These are phyloP conservation scores for Ettlia oleoabundans DNA, from an alignment of 139 green algal genomes.

Conservation along the genomic window DNA sequence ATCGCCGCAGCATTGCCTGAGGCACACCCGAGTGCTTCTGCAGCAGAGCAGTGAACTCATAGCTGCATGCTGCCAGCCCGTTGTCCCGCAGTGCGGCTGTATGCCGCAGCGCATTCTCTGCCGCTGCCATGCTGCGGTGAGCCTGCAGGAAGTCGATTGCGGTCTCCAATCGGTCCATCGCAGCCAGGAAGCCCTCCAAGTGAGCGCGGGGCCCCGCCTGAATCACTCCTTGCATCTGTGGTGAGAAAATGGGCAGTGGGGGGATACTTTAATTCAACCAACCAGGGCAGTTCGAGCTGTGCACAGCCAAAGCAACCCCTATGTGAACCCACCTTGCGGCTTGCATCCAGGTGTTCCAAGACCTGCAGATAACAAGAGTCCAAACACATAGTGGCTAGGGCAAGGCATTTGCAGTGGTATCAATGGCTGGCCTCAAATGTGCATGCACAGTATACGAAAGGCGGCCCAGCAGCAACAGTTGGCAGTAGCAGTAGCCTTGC, in stretches of 20 bases:
- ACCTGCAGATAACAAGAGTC: too few species aligned
- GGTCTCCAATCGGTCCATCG: conserved; percentile 35
- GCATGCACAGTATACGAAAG: too few species aligned
- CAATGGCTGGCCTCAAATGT: too few species aligned
- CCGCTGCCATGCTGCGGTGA: conserved; percentile 44
- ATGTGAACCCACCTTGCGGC: conserved; percentile 33
- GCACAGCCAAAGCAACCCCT: background rate
- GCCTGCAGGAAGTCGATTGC: conserved; percentile 44
- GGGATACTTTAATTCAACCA: too few species aligned
- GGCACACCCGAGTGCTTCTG: conserved; percentile 16
- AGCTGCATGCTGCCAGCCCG: conserved; percentile 12
- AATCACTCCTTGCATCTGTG: conserved; percentile 26
- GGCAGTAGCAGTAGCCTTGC: too few species aligned
- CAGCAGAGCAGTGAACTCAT: conserved; percentile 41
- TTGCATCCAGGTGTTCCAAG: conserved; percentile 50
- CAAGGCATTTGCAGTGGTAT: too few species aligned
- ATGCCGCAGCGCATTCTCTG: conserved; percentile 37
- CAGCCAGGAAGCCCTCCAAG: conserved; percentile 39
- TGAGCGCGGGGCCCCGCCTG: conserved; percentile 42
- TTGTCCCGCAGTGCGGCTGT: conserved; percentile 36
- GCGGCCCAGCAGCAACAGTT: too few species aligned
- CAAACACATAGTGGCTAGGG: too few species aligned
- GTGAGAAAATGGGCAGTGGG: too few species aligned
- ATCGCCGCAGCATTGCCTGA: conserved; percentile 3
- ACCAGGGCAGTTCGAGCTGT: too few species aligned